Evolutionary conservation across 2,329 filamentous ascomycete genomes (phyloP).

Genomic region (Neopestalotiopsis rosae): DNA sequence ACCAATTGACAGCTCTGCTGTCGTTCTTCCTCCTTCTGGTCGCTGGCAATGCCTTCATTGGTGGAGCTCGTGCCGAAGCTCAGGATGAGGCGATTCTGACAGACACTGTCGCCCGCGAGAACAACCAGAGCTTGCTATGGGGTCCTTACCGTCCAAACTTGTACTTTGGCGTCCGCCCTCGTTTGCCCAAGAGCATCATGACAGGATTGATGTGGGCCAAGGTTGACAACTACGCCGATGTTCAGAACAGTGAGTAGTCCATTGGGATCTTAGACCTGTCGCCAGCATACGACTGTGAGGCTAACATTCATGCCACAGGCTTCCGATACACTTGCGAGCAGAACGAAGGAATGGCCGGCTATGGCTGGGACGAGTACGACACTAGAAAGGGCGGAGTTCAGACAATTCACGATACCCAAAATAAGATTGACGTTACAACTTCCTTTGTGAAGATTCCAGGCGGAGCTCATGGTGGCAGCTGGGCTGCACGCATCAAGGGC

Average conservation of each 20-base stretch:
- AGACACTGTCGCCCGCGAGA: slow-evolving; percentile 56
- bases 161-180: slow-evolving; percentile 89
- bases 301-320: slow-evolving; percentile 51
- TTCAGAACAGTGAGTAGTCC: slow-evolving; percentile 72
- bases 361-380: slow-evolving; percentile 98
- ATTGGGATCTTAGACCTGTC: background rate
- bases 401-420: slow-evolving; percentile 87
- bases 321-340: slow-evolving; percentile 97
- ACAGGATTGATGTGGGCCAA: slow-evolving; percentile 88
- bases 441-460: slow-evolving; percentile 93
- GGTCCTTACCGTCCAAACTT: slow-evolving; percentile 93
- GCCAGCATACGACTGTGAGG: background rate
- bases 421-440: slow-evolving; percentile 88
- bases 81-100: slow-evolving; percentile 44
- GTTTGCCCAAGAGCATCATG: slow-evolving; percentile 80
- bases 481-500: slow-evolving; percentile 89
- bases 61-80: slow-evolving; percentile 28
- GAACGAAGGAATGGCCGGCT: slow-evolving; percentile 89
- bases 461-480: slow-evolving; percentile 84
- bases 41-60: slow-evolving; percentile 20
- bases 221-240: slow-evolving; percentile 76
- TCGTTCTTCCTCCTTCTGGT: slow-evolving; percentile 30
- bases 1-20: slow-evolving; percentile 39
- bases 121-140: slow-evolving; percentile 91
- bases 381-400: slow-evolving; percentile 85